phyloP scores from a whole-genome alignment of 176 grass and related monocot genomes.

The Phyllostachys edulis region DNA sequence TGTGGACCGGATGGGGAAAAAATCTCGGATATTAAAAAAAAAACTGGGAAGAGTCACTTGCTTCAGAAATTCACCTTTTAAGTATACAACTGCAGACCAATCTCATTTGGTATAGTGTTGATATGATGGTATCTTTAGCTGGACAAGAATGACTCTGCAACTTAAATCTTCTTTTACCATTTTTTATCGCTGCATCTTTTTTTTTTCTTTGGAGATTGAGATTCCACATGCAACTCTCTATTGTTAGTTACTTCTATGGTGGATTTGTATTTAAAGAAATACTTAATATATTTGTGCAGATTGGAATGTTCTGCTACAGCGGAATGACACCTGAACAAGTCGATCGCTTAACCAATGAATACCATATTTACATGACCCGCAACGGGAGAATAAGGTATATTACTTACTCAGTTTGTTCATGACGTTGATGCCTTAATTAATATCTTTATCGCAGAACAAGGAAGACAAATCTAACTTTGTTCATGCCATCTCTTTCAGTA shows the following conservation, averaged over 20 bases:
- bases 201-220: background rate
- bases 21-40: no score
- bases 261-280: slow-evolving; percentile 4
- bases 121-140: background rate
- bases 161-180: background rate
- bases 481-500: slow-evolving; percentile 47
- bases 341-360: slow-evolving; percentile 80
- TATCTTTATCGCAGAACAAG: background rate
- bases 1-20: no score
- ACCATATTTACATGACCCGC: slow-evolving; percentile 94
- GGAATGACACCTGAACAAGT: slow-evolving; percentile 95
- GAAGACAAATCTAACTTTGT: background rate
- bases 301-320: slow-evolving; percentile 99
- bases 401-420: background rate
- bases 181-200: background rate
- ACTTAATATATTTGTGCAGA: slow-evolving; percentile 36
- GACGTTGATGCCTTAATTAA: background rate
- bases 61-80: background rate
- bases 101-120: background rate
- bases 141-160: background rate
- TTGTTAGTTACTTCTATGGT: background rate
- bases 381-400: slow-evolving; percentile 91
- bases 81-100: slow-evolving; percentile 3
- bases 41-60: background rate
- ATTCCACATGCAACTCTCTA: background rate